These are phyloP conservation scores for Phytophthora chlamydospora DNA, from an alignment of 352 stramenopile species.

Conservation along the genomic window DNA sequence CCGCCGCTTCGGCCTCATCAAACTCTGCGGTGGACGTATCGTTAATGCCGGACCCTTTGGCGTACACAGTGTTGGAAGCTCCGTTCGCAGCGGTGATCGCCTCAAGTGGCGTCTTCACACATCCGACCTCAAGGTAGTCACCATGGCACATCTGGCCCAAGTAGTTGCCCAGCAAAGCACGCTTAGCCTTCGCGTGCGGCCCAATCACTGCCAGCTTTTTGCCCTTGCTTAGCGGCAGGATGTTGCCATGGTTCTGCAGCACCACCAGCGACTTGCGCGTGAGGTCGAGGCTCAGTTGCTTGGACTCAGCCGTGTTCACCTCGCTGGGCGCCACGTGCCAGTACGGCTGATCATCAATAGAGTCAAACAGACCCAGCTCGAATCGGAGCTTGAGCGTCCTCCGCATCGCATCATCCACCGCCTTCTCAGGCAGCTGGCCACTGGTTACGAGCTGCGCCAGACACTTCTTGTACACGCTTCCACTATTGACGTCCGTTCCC, in stretches of 20 bases:
- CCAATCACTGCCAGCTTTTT: conserved; percentile 79
- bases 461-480: conserved; percentile 81
- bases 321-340: conserved; percentile 70
- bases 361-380: conserved; percentile 92
- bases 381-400: conserved; percentile 89
- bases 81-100: conserved; percentile 58
- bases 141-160: conserved; percentile 81
- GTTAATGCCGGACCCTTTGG: conserved; percentile 63
- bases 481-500: conserved; percentile 91
- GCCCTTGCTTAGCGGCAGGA: conserved; percentile 70
- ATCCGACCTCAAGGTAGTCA: conserved; percentile 68
- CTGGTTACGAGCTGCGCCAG: conserved; percentile 59
- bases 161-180: conserved; percentile 81
- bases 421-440: conserved; percentile 52
- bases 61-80: conserved; percentile 42
- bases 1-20: conserved; percentile 47
- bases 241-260: conserved; percentile 88
- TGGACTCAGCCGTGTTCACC: conserved; percentile 72
- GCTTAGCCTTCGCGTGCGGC: conserved; percentile 68
- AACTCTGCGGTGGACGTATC: conserved; percentile 67
- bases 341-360: conserved; percentile 84
- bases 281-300: conserved; percentile 71
- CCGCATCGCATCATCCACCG: conserved; percentile 65
- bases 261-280: conserved; percentile 92
- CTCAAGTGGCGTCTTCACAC: conserved; percentile 74